Conservation (phyloP, 352 stramenopile genomes). For the Globisporangium spinosum region DNA sequence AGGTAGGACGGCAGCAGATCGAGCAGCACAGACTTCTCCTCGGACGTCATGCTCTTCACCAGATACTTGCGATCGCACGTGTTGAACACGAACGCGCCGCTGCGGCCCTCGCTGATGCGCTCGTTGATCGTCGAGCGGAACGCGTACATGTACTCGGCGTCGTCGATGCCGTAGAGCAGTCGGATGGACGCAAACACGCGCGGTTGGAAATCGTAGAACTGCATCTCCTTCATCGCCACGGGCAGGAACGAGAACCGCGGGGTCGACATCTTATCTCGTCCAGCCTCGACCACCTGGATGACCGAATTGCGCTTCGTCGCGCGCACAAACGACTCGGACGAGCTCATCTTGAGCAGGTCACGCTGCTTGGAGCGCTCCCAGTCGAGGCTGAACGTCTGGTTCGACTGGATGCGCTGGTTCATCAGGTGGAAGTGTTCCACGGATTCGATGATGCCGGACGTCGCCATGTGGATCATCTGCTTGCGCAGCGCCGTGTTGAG, state of each 20-base stretch:
- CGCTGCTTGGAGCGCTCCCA: slow-evolving; percentile 69
- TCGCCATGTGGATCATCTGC: slow-evolving; percentile 90
- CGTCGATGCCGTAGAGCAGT: slow-evolving; percentile 57
- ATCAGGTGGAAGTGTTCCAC: slow-evolving; percentile 78
- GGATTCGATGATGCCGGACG: slow-evolving; percentile 84
- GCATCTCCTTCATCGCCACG: slow-evolving; percentile 74
- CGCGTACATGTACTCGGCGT: slow-evolving; percentile 74
- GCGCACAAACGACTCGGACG: slow-evolving; percentile 36
- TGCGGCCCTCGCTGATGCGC: slow-evolving; percentile 85
- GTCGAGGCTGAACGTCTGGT: slow-evolving; percentile 80
- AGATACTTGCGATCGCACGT: slow-evolving; percentile 87
- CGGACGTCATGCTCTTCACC: slow-evolving; percentile 86
- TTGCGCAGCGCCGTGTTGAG: slow-evolving; percentile 80
- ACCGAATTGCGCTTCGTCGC: slow-evolving; percentile 46
- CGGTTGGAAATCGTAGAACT: slow-evolving; percentile 86
- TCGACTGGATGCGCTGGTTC: slow-evolving; percentile 59
- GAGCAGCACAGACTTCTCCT: slow-evolving; percentile 79
- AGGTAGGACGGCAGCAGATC: slow-evolving; percentile 80
- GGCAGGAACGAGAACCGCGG: slow-evolving; percentile 64
- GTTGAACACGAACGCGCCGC: slow-evolving; percentile 89
- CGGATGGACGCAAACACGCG: slow-evolving; percentile 78
- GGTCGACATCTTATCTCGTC: slow-evolving; percentile 33
- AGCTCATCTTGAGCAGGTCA: slow-evolving; percentile 41
- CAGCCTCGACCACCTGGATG: slow-evolving; percentile 59
- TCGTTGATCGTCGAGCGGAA: slow-evolving; percentile 87